These are phyloP conservation scores for Stellera chamaejasme DNA, from an alignment of 345 rosid species.

Conservation along the genomic window DNA sequence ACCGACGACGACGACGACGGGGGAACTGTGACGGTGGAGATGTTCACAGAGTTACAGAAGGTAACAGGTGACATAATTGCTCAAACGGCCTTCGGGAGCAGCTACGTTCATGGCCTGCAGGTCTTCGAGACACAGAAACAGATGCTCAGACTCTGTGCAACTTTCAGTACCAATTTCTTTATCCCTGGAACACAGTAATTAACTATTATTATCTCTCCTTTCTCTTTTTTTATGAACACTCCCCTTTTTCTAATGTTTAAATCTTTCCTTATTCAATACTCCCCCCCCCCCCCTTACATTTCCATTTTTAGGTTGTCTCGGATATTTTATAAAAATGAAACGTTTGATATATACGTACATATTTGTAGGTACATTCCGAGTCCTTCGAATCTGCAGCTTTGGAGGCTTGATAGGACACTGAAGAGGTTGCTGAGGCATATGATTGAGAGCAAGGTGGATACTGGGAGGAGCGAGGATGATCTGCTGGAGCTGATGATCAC, in stretches of 20 bases:
- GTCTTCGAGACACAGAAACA: conserved; percentile 33
- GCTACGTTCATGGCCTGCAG: conserved; percentile 31
- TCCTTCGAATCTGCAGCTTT: conserved; percentile 23
- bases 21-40: conserved; percentile 11
- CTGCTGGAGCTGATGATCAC: conserved; percentile 36
- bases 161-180: conserved; percentile 10
- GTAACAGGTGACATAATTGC: conserved; percentile 47
- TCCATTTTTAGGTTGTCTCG: too few species aligned
- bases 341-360: too few species aligned
- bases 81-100: conserved; percentile 43
- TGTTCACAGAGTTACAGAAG: conserved; percentile 20
- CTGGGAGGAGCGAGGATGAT: conserved; percentile 23
- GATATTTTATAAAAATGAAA: too few species aligned
- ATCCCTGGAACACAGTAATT: conserved; percentile 43
- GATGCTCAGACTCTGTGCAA: conserved; percentile 24
- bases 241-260: neutral
- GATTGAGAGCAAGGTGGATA: conserved; percentile 19
- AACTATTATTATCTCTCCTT: conserved; percentile 2
- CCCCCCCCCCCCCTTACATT: too few species aligned
- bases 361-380: conserved; percentile 35
- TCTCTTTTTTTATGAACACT: too few species aligned
- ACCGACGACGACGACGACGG: neutral
- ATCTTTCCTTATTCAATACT: conserved; percentile 1
- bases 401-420: conserved; percentile 33
- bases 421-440: conserved; percentile 17